Conservation (phyloP, 495 filamentous ascomycete species). For the Penicillium odoratum region DNA sequence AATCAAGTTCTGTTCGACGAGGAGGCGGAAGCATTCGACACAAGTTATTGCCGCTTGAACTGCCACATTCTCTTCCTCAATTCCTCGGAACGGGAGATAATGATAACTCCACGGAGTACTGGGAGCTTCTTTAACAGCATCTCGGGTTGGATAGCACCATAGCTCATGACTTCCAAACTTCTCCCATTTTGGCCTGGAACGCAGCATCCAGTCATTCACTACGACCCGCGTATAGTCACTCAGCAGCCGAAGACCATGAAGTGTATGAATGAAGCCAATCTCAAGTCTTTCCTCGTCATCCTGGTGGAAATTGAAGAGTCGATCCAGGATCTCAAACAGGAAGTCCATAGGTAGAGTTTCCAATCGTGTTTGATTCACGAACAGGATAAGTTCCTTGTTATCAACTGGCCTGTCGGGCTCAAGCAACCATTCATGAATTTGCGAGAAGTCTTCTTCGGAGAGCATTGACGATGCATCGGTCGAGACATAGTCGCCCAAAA, state of each 20-base stretch:
- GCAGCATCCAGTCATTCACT: neutral
- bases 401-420: neutral
- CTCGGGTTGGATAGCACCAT: neutral
- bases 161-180: neutral
- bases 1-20: neutral
- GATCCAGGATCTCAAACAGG: neutral
- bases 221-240: neutral
- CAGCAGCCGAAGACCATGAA: neutral
- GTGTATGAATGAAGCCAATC: neutral
- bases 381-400: neutral
- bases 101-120: neutral
- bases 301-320: slow-evolving; percentile 1
- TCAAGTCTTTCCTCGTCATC: neutral
- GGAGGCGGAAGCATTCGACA: neutral
- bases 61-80: neutral
- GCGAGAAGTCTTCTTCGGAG: neutral
- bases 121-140: neutral
- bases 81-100: too few species aligned
- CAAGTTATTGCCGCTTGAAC: neutral
- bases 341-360: neutral
- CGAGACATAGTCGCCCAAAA: neutral
- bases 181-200: neutral
- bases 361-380: neutral
- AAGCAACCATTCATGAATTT: neutral
- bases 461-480: neutral